Evolutionary conservation across 2,329 filamentous ascomycete species (phyloP), one percentile per base, ranked within the genome.

Genomic region (Aureobasidium namibiae): DNA sequence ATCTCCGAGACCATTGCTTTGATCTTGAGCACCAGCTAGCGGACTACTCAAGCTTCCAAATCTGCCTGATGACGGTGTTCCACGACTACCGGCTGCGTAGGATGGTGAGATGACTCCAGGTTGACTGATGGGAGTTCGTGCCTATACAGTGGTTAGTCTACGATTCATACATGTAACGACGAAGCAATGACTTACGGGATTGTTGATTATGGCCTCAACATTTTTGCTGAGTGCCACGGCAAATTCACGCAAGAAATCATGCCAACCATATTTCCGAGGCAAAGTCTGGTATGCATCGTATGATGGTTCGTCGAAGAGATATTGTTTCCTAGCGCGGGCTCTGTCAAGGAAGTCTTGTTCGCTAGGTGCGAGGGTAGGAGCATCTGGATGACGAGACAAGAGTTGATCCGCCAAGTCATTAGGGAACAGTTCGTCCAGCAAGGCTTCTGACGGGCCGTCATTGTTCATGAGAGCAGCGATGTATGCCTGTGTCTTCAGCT

Each of bases 401-500:
- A 87, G 72, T 21, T 76, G 74, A 16, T 80, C 72, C 52, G 81
- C 80, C 44, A 86, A 72, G 61, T 83, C 77, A 29, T 76, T 69
- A 0, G 83, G 83, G 64, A 87, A 87, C 0, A 86, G 70, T 56
- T 83, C 79, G 59, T 81, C 78, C 29, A 87, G 70, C 29, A 85
- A 74, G 42, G 83, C 78, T 21, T 82, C 79, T 50, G 79, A 78
- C 2, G 76, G 75, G 29, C 76, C 78, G 57, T 83, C 78, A 42
- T 78, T 78, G 65, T 79, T 81, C 63, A 81, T 79, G 66, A 84
- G 75, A 4, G 81, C 80, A 4, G 82, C 82, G 59, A 87, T 82
- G 65, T 85, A 87, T 14, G 83, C 82, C 67, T 87, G 84, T 1
- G 84, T 86, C 70, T 87, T 87, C 18, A 87, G 71, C 62, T 86